Percentiles rank a stretch among this genome's conserved stretches.
Evolutionary conservation across 495 filamentous ascomycete species (phyloP).

Genomic region (Penicillium bialowiezense): DNA sequence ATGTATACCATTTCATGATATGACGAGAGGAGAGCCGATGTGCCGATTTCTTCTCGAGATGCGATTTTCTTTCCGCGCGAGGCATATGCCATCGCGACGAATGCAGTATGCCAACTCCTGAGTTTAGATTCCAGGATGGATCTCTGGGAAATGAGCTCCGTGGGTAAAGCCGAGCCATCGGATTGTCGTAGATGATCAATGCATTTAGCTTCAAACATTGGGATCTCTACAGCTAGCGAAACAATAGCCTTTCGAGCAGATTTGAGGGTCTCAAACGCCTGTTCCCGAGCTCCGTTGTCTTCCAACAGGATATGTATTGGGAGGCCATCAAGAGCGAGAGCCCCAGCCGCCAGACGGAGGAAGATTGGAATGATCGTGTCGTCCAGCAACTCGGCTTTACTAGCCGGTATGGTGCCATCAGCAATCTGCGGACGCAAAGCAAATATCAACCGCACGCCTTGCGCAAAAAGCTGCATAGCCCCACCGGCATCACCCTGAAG

Average conservation of each 20-base stretch:
- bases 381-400: constrained; percentile 21
- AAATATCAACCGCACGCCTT: constrained; percentile 34
- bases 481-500: constrained; percentile 39
- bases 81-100: background rate
- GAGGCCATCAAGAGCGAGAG: constrained; percentile 6
- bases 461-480: constrained; percentile 32
- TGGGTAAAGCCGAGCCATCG: constrained; percentile 3
- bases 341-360: constrained; percentile 27
- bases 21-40: constrained; percentile 1
- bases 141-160: constrained; percentile 9
- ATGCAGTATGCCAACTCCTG: constrained; percentile 12
- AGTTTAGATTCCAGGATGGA: constrained; percentile 4
- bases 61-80: background rate
- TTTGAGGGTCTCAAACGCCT: constrained; percentile 25
- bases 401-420: constrained; percentile 8
- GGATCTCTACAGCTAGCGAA: constrained; percentile 18
- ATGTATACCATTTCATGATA: constrained; percentile 12
- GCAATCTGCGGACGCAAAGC: constrained; percentile 25
- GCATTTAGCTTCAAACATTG: constrained; percentile 21
- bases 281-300: background rate
- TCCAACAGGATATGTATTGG: constrained; percentile 12
- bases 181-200: constrained; percentile 9
- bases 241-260: constrained; percentile 33
- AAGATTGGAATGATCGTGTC: constrained; percentile 40
- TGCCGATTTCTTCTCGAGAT: constrained; percentile 4